Base-by-base conservation (phyloP, 2,329 filamentous ascomycete species). In the Bertia moriformis region DNA sequence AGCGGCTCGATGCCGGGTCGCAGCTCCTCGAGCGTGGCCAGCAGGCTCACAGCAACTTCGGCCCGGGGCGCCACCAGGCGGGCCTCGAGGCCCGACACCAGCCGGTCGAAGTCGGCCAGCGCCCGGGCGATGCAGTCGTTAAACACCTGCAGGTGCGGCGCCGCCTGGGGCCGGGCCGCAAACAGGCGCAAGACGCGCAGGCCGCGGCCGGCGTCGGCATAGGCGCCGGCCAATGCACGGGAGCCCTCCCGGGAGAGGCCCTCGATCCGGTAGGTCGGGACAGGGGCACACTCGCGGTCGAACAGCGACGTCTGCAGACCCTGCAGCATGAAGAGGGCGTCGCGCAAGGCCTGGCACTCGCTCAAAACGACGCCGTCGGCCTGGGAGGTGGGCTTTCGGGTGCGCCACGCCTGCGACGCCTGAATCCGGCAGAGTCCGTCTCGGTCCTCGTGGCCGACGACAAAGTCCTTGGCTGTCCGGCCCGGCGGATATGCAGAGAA, bases 281-380 rank as follows among this genome's bases (percentile, higher is more conserved):
- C 52, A 0, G 63, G 61, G 4, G 53, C 45, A 13, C 59, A 62
- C 38, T 63, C 50, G 3, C 47, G 17, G 41, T 60, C 61, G 49
- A 88, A 94, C 1, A 94, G 52, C 2, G 76, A 79, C 2, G 83
- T 89, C 4, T 78, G 71, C 3, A 91, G 61, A 1, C 88, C 88
- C 40, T 76, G 73, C 0, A 96, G 68, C 84, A 95, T 93, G 49
- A 85, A 89, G 1, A 95, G 63, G 0, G 76, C 72, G 51, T 96
- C 87, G 37, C 86, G 74, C 18, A 88, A 61, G 10, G 78, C 63
- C 45, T 88, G 77, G 1, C 83, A 62, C 52, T 94, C 88, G 0
- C 81, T 73, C 4, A 89, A 62, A 1, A 57, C 49, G 1, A 62
- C 54, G 41, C 66, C 67, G 20, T 56, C 57, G 1, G 55, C 43